phyloP scores from a whole-genome alignment of 441 rosid genomes.

The Bocquillonia castaneifolia region DNA sequence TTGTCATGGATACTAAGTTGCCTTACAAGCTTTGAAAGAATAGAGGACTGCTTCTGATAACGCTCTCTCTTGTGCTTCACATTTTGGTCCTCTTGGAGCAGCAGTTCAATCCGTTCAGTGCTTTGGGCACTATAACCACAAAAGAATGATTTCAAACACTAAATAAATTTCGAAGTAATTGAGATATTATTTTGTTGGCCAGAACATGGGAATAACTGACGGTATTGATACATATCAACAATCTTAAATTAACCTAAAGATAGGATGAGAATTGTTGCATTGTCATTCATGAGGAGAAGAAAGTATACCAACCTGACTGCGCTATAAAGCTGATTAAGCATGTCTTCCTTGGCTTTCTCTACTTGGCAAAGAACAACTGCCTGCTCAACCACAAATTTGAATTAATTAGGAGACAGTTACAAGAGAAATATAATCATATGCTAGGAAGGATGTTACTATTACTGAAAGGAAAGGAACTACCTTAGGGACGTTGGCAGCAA shows the following conservation, averaged over 20 bases:
- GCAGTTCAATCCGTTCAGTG: slow-evolving; percentile 68
- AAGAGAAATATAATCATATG: neutral
- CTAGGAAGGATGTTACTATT: neutral
- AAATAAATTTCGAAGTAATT: neutral
- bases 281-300: neutral
- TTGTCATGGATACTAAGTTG: slow-evolving; percentile 87
- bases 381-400: slow-evolving; percentile 45
- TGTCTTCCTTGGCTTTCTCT: slow-evolving; percentile 97
- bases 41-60: slow-evolving; percentile 75
- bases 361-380: slow-evolving; percentile 99
- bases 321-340: slow-evolving; percentile 94
- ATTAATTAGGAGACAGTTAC: slow-evolving; percentile 9
- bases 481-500: slow-evolving; percentile 98
- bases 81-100: slow-evolving; percentile 88
- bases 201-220: neutral
- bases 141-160: neutral
- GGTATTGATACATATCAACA: neutral
- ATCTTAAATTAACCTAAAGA: neutral
- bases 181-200: neutral
- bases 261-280: neutral
- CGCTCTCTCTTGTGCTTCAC: slow-evolving; percentile 74
- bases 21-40: slow-evolving; percentile 78
- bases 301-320: slow-evolving; percentile 62
- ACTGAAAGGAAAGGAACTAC: slow-evolving; percentile 36
- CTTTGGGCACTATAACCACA: slow-evolving; percentile 59